phyloP scores from a whole-genome alignment of 148 eudicot genomes.

The Diospyros kaki region DNA sequence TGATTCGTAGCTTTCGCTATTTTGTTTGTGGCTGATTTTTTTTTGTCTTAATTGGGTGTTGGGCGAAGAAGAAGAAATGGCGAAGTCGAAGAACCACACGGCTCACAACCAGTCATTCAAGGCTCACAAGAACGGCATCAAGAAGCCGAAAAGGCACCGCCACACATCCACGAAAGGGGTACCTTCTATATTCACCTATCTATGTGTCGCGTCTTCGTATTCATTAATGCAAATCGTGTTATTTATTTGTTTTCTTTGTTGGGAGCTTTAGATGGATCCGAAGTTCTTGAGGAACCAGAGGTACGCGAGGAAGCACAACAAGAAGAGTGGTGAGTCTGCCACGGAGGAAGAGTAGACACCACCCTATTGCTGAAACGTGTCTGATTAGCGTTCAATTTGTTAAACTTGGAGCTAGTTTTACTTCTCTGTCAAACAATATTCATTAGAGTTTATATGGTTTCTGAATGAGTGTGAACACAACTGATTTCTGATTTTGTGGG shows the following conservation, averaged over 20 bases:
- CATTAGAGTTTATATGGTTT: background rate
- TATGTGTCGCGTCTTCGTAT: background rate
- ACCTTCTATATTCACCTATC: background rate
- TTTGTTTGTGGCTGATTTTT: background rate
- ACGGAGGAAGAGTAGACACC: too few relatives aligned
- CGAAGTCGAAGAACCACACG: slow-evolving; percentile 91
- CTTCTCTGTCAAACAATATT: slow-evolving; percentile 3
- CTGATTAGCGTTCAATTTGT: slow-evolving; percentile 4
- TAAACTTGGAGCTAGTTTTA: background rate
- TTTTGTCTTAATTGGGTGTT: background rate
- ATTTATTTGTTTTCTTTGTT: background rate
- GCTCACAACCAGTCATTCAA: slow-evolving; percentile 83
- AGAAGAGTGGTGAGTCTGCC: background rate
- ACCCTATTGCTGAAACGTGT: background rate
- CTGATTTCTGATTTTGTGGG: slow-evolving; percentile 11
- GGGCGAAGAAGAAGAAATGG: slow-evolving; percentile 32
- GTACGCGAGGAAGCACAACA: slow-evolving; percentile 97
- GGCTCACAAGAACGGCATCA: slow-evolving; percentile 84
- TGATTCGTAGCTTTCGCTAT: background rate
- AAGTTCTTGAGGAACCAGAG: slow-evolving; percentile 95
- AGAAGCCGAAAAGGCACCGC: slow-evolving; percentile 76
- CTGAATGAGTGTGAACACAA: background rate
- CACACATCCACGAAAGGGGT: slow-evolving; percentile 91
- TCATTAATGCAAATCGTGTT: background rate
- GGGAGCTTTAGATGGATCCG: slow-evolving; percentile 10